Percentiles rank a stretch among this genome's conserved stretches.
These are phyloP conservation scores for Apiospora arundinis DNA, from an alignment of 2,329 filamentous ascomycete species.

Conservation along the genomic window DNA sequence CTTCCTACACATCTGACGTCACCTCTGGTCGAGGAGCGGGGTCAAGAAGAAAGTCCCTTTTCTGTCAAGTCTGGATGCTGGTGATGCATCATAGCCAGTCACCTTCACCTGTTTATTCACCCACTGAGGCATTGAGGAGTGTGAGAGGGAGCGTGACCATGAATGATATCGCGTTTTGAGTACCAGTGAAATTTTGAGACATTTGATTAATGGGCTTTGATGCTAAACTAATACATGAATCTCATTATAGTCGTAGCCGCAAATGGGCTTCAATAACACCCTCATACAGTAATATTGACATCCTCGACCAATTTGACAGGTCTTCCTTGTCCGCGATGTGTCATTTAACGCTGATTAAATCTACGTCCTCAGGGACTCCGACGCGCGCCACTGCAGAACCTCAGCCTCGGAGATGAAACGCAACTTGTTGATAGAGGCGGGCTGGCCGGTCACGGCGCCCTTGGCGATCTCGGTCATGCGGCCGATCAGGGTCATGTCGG, in stretches of 20 bases:
- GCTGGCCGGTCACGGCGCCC: slow-evolving; percentile 74
- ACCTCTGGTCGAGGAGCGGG: too few relatives aligned
- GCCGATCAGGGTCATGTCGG: slow-evolving; percentile 66
- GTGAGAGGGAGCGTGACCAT: too few relatives aligned
- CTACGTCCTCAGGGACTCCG: neutral
- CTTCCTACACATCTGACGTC: too few relatives aligned
- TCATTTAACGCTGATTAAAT: neutral
- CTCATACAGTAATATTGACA: neutral
- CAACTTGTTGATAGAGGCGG: slow-evolving; percentile 76
- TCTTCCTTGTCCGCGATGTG: neutral
- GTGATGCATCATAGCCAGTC: too few relatives aligned
- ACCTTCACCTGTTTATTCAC: too few relatives aligned
- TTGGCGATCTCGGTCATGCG: slow-evolving; percentile 75
- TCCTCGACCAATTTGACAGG: neutral
- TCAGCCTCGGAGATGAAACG: slow-evolving; percentile 74
- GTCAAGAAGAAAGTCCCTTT: too few relatives aligned
- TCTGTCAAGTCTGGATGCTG: too few relatives aligned
- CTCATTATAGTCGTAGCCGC: neutral
- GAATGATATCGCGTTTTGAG: too few relatives aligned
- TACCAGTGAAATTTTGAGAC: neutral
- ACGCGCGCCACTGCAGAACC: slow-evolving; percentile 60
- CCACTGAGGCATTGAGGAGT: too few relatives aligned
- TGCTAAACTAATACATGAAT: neutral
- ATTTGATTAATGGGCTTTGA: neutral
- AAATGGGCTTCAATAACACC: neutral